Percentiles rank a stretch among this genome's conserved stretches.
Evolutionary conservation across 345 rosid species (phyloP).

Genomic region (Populus pruinosa): DNA sequence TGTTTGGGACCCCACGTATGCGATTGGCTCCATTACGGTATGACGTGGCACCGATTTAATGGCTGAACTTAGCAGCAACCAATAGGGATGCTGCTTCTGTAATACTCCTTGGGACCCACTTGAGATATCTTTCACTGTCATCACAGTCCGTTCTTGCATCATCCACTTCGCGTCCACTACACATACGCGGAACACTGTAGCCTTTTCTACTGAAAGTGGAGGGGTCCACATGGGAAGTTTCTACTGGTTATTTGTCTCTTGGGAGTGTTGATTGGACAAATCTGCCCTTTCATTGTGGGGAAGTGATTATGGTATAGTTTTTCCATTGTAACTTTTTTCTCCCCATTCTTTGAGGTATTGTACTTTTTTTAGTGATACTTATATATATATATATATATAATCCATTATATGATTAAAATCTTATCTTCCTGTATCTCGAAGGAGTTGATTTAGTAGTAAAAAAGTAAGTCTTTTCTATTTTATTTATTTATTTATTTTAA

Average conservation of each 20-base stretch:
- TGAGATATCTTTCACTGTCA: slow-evolving; percentile 14
- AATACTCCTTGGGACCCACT: slow-evolving; percentile 33
- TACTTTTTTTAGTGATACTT: too few relatives aligned
- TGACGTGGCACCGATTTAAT: slow-evolving; percentile 31
- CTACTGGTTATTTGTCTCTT: neutral
- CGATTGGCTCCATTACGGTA: slow-evolving; percentile 9
- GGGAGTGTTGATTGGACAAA: neutral
- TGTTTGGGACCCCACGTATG: slow-evolving; percentile 19
- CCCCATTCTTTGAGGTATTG: too few relatives aligned
- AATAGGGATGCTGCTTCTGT: slow-evolving; percentile 38
- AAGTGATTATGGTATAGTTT: neutral
- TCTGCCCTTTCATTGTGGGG: neutral
- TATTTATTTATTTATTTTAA: too few relatives aligned
- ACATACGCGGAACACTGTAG: slow-evolving; percentile 4
- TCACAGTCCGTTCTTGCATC: neutral
- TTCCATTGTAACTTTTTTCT: too few relatives aligned
- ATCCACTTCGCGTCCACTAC: neutral
- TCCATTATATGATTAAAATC: too few relatives aligned
- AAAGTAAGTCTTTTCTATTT: too few relatives aligned
- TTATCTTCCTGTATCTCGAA: too few relatives aligned
- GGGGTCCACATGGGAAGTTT: slow-evolving; percentile 1
- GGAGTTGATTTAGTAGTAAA: too few relatives aligned
- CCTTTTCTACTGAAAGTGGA: neutral
- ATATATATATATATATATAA: too few relatives aligned
- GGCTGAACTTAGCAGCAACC: slow-evolving; percentile 37